Percentiles rank a stretch among this genome's conserved stretches.
These are phyloP conservation scores for Pyrenophora seminiperda DNA, from an alignment of 2,329 filamentous ascomycete genomes.

Conservation along the genomic window DNA sequence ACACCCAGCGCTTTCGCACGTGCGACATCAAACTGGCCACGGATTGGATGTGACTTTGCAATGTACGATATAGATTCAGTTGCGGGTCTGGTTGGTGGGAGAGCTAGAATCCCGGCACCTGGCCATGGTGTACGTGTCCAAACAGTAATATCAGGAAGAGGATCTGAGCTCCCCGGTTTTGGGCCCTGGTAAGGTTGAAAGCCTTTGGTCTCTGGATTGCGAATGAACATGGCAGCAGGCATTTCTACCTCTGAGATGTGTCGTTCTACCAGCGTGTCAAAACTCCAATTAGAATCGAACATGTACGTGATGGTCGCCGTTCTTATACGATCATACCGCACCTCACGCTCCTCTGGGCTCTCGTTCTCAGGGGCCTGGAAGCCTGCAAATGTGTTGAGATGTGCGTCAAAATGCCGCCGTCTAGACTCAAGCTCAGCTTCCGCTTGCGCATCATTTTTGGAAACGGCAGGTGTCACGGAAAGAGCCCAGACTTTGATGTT, in stretches of 20 bases:
- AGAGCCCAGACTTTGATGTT: constrained; percentile 86
- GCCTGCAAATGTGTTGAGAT: constrained; percentile 41
- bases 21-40: constrained; percentile 77
- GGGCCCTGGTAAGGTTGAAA: constrained; percentile 75
- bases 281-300: constrained; percentile 77
- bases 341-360: constrained; percentile 42
- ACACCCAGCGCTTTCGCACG: constrained; percentile 71
- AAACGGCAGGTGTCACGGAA: constrained; percentile 56
- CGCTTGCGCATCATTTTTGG: constrained; percentile 10
- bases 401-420: constrained; percentile 28
- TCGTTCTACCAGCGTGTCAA: constrained; percentile 71
- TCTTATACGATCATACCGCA: constrained; percentile 58
- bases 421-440: constrained; percentile 31
- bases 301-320: constrained; percentile 71
- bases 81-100: constrained; percentile 72
- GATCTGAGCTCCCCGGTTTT: constrained; percentile 56
- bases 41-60: constrained; percentile 72
- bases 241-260: constrained; percentile 69
- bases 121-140: constrained; percentile 81
- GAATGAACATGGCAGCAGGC: constrained; percentile 72
- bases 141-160: constrained; percentile 70
- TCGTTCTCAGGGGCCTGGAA: constrained; percentile 36
- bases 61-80: constrained; percentile 82
- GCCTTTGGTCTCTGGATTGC: constrained; percentile 64
- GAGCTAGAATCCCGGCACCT: constrained; percentile 63